Base-by-base conservation (phyloP, 805 yeast species). In the Pichia sporocuriosa region DNA sequence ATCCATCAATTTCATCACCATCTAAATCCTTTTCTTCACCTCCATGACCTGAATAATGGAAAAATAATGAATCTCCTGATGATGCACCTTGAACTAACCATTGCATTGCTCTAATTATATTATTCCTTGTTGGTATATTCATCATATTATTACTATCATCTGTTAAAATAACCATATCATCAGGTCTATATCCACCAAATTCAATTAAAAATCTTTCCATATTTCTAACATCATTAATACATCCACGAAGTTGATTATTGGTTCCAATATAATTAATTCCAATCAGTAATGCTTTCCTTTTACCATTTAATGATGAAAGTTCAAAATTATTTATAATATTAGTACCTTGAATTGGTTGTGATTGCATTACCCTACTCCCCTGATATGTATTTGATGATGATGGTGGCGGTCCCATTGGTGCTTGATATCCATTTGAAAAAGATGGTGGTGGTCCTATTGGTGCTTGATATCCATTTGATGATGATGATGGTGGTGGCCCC, bases 21-120 rank as follows among this genome's bases (percentile, higher is more conserved):
- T 63, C 66, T 25, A 64, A 55, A 58, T 85, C 95, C 35, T 67
- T 62, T 4, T 78, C 75, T 54, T 79, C 83, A 2, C 93, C 87
- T 24, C 95, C 95, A 56, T 86, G 95, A 7, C 95, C 93, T 0
- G 93, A 82, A 57, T 81, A 85, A 58, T 86, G 95, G 70, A 86
- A 77, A 52, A 86, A 79, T 37, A 85, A 61, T 8, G 87, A 75
- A 62, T 85, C 95, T 51, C 85, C 84, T 13, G 93, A 81, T 50
- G 65, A 67, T 0, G 94, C 93, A 47, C 70, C 82, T 17, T 66
- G 66, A 17, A 81, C 89, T 19, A 85, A 70, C 95, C 95, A 85
- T 42, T 73, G 78, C 84, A 84, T 82, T 3, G 88, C 95, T 32
- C 79, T 68, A 17, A 84, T 55, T 58, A 86, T 85, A 58, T 86